These are phyloP conservation scores for Coemansia sp. DNA, from an alignment of 192 early-diverging fungal genomes.

Conservation along the genomic window DNA sequence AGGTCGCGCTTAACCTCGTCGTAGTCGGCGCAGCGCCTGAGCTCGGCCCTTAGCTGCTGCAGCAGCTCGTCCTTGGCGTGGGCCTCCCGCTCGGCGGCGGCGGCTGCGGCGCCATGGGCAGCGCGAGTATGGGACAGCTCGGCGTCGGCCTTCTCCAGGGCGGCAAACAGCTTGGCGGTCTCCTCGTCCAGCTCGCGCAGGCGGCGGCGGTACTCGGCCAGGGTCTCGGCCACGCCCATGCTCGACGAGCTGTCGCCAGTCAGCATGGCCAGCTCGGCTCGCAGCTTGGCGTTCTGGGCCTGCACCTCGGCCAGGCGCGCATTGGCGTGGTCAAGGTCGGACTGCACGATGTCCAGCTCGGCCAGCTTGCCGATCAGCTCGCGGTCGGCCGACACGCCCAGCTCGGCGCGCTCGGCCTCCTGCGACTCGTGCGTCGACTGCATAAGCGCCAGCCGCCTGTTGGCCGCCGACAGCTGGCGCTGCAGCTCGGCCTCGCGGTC, in stretches of 20 bases:
- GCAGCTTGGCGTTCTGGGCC: constrained; percentile 64
- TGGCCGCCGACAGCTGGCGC: constrained; percentile 75
- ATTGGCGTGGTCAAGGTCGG: constrained; percentile 82
- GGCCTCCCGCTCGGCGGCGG: constrained; percentile 24
- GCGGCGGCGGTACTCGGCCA: constrained; percentile 45
- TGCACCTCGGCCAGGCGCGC: constrained; percentile 65
- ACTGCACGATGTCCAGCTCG: constrained; percentile 84
- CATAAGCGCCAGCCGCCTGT: constrained; percentile 66
- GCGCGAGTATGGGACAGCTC: constrained; percentile 28
- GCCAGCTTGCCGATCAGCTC: constrained; percentile 72
- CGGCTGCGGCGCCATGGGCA: constrained; percentile 1
- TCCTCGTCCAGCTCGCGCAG: constrained; percentile 36
- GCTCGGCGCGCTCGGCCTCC: constrained; percentile 43
- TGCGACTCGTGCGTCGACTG: constrained; percentile 66
- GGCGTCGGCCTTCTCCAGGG: constrained; percentile 38
- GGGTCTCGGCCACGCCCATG: constrained; percentile 19
- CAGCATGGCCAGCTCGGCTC: constrained; percentile 37
- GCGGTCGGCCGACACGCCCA: constrained; percentile 65
- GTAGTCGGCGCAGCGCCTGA: constrained; percentile 75
- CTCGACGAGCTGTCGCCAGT: constrained; percentile 12
- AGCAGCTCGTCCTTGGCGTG: constrained; percentile 60
- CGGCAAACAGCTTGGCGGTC: constrained; percentile 26
- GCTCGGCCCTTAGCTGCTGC: constrained; percentile 48
- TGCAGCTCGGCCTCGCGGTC: constrained; percentile 83
- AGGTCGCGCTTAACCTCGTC: constrained; percentile 84